Percentiles rank a stretch among this genome's conserved stretches.
These are phyloP conservation scores for Spergularia azorica DNA, from an alignment of 179 eudicot species.

Conservation along the genomic window DNA sequence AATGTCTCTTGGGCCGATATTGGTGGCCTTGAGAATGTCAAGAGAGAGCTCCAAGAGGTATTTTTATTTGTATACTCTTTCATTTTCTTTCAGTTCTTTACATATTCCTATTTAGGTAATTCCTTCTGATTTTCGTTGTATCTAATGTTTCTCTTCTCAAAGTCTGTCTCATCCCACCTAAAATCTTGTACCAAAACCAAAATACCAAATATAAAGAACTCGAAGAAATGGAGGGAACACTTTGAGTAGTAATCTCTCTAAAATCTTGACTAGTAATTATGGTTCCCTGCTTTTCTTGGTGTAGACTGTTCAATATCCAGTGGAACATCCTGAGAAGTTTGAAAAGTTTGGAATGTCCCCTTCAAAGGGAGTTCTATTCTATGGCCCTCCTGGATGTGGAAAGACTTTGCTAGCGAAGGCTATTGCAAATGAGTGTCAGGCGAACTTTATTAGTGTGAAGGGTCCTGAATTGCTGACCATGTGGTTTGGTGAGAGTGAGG, in stretches of 20 bases:
- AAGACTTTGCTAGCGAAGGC: conserved; percentile 88
- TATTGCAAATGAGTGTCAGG: conserved; percentile 88
- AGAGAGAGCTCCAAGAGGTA: conserved; percentile 95
- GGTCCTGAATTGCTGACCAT: conserved; percentile 89
- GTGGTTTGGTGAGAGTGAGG: conserved; percentile 98
- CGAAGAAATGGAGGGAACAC: too few species aligned
- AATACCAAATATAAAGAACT: too few species aligned
- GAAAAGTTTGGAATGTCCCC: conserved; percentile 96
- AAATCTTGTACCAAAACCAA: too few species aligned
- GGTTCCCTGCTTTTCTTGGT: background rate
- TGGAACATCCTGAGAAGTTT: conserved; percentile 92
- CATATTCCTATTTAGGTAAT: background rate
- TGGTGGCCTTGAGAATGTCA: conserved; percentile 92
- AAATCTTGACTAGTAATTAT: background rate
- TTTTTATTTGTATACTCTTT: background rate
- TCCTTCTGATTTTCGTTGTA: too few species aligned
- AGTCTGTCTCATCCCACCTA: too few species aligned
- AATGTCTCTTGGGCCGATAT: conserved; percentile 76
- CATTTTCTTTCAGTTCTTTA: background rate
- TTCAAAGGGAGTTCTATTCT: conserved; percentile 88
- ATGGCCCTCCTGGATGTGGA: conserved; percentile 94
- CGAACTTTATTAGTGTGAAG: conserved; percentile 80
- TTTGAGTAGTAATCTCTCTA: too few species aligned
- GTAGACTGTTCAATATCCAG: conserved; percentile 95
- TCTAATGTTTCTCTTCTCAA: too few species aligned